Percentiles rank a stretch among this genome's conserved stretches.
These are phyloP conservation scores for Polymyxa betae DNA, from an alignment of 208 protist species.

Conservation along the genomic window DNA sequence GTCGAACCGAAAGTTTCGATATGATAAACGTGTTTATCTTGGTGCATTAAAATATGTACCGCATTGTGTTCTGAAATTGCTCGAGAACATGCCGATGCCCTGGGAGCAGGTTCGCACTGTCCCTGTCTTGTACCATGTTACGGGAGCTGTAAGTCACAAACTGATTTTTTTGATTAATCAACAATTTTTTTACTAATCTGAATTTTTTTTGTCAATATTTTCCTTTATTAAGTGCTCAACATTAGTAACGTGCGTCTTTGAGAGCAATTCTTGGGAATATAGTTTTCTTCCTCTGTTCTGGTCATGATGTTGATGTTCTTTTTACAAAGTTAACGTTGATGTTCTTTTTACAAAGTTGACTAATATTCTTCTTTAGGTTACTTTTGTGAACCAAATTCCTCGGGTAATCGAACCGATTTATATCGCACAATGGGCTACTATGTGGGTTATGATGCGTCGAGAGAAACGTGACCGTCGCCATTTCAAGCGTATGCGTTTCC, in stretches of 20 bases:
- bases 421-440: slow-evolving; percentile 98
- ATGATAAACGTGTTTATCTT: slow-evolving; percentile 98
- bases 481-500: slow-evolving; percentile 98
- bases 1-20: slow-evolving; percentile 93
- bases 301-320: no score
- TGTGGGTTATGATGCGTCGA: slow-evolving; percentile 99
- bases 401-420: slow-evolving; percentile 98
- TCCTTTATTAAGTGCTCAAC: no score
- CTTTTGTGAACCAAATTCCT: slow-evolving; percentile 99
- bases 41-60: slow-evolving; percentile 98
- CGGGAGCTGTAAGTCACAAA: no score
- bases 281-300: no score
- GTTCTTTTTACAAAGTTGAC: no score
- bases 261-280: no score
- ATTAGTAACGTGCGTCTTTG: no score
- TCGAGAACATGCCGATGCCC: slow-evolving; percentile 99
- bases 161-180: no score
- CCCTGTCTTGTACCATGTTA: slow-evolving; percentile 97
- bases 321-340: no score
- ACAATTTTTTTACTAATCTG: no score
- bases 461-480: slow-evolving; percentile 96
- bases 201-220: no score
- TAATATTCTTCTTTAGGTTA: no score
- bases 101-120: slow-evolving; percentile 90
- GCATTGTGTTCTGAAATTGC: slow-evolving; percentile 98